phyloP scores from a whole-genome alignment of 2,329 filamentous ascomycete species.

The Pseudopithomyces chartarum region DNA sequence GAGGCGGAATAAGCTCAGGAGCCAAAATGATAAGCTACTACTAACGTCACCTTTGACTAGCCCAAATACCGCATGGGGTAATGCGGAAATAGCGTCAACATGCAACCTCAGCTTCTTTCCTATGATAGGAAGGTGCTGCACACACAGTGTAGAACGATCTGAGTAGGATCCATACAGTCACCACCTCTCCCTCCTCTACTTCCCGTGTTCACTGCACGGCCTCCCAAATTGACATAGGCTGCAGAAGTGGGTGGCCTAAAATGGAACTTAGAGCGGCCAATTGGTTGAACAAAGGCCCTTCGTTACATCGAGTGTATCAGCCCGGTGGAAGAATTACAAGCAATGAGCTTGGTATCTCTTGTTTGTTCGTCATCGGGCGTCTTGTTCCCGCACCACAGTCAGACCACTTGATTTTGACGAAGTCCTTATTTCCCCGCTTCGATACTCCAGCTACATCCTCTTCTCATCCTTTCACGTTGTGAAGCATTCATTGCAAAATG shows the following conservation, averaged over 20 bases:
- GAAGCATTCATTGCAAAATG: neutral
- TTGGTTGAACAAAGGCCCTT: neutral
- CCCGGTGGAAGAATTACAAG: neutral
- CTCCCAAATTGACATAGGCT: neutral
- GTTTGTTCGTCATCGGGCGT: neutral
- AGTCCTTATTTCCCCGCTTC: neutral
- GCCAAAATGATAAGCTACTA: neutral
- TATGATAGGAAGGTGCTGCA: neutral
- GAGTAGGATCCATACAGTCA: neutral
- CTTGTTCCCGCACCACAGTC: neutral
- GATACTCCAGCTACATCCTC: neutral
- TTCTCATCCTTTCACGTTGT: neutral
- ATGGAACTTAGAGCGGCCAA: neutral
- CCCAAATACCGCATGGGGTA: neutral
- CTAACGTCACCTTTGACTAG: neutral
- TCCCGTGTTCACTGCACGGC: neutral
- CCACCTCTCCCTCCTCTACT: neutral
- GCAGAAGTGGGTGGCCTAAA: constrained; percentile 3
- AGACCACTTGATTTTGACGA: neutral
- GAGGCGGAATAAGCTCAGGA: neutral
- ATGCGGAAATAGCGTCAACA: neutral
- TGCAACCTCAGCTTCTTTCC: neutral
- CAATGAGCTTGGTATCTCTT: neutral
- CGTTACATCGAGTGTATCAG: neutral
- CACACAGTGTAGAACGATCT: neutral